phyloP scores from a whole-genome alignment of 2,329 filamentous ascomycete genomes.

The Lizonia empirigonia region DNA sequence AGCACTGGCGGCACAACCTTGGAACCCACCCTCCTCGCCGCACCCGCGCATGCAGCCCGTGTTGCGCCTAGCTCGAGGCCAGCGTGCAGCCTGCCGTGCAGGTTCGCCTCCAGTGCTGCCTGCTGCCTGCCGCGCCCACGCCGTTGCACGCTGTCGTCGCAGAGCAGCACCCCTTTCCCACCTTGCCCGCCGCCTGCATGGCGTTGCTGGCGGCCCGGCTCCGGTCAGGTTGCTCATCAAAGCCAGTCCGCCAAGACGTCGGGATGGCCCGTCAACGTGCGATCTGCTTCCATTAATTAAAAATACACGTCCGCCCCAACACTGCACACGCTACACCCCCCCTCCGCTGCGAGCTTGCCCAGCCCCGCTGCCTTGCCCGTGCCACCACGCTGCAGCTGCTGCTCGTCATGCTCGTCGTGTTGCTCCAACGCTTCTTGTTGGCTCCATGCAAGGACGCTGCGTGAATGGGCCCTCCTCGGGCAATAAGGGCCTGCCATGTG shows the following conservation, averaged over 20 bases:
- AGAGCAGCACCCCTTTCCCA: too few relatives aligned
- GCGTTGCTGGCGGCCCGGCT: slow-evolving; percentile 7
- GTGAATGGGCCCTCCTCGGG: slow-evolving; percentile 21
- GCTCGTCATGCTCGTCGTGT: background rate
- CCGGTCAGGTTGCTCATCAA: slow-evolving; percentile 11
- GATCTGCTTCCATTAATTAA: slow-evolving; percentile 22
- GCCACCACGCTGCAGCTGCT: slow-evolving; percentile 9
- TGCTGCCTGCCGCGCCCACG: background rate
- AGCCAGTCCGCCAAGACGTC: slow-evolving; percentile 8
- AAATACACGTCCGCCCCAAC: slow-evolving; percentile 14
- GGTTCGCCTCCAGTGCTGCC: background rate
- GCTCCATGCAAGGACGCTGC: slow-evolving; percentile 13
- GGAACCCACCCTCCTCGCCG: too few relatives aligned
- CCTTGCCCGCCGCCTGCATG: too few relatives aligned
- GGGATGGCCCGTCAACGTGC: slow-evolving; percentile 15
- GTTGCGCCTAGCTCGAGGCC: background rate
- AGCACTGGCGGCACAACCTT: background rate
- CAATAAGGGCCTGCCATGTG: slow-evolving; percentile 22
- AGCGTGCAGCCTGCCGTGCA: background rate
- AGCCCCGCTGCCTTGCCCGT: slow-evolving; percentile 3
- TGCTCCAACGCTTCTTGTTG: background rate
- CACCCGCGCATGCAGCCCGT: slow-evolving; percentile 10
- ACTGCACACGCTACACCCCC: slow-evolving; percentile 3
- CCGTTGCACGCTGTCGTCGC: too few relatives aligned
- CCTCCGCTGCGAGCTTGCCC: background rate